Evolutionary conservation across 306 rosid genomes (phyloP).

Genomic region (Pyrus pyrifolia): DNA sequence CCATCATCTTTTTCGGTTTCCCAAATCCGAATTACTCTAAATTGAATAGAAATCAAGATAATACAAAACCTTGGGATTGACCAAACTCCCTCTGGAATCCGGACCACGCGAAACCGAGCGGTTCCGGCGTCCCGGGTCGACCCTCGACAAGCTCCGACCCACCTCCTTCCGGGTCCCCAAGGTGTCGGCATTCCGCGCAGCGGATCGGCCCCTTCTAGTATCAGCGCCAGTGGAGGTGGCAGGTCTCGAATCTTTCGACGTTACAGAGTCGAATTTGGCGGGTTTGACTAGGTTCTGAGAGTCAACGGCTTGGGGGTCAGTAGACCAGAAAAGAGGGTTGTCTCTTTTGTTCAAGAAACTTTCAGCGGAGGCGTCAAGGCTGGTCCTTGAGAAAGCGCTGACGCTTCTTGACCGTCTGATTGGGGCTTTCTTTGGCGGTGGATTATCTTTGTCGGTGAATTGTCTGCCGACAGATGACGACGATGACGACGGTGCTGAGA

Average conservation of each 20-base stretch:
- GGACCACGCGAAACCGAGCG: slow-evolving; percentile 63
- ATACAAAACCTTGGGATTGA: slow-evolving; percentile 56
- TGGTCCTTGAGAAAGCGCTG: slow-evolving; percentile 52
- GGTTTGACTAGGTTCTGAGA: slow-evolving; percentile 10
- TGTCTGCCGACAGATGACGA: slow-evolving; percentile 15
- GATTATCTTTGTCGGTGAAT: neutral
- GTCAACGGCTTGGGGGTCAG: slow-evolving; percentile 16
- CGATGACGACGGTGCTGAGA: slow-evolving; percentile 3
- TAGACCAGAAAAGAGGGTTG: slow-evolving; percentile 65
- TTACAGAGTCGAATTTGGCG: neutral
- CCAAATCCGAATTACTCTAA: neutral
- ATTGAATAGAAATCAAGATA: neutral
- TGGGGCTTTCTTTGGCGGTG: slow-evolving; percentile 32
- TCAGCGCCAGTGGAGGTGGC: neutral
- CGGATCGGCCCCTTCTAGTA: slow-evolving; percentile 43
- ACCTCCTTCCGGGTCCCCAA: slow-evolving; percentile 12
- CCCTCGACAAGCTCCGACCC: slow-evolving; percentile 43
- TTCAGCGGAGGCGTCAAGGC: slow-evolving; percentile 18
- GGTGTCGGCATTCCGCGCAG: slow-evolving; percentile 23
- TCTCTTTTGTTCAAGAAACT: slow-evolving; percentile 76
- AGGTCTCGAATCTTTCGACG: slow-evolving; percentile 4
- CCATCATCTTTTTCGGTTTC: neutral
- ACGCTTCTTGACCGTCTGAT: slow-evolving; percentile 79
- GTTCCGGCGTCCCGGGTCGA: slow-evolving; percentile 38
- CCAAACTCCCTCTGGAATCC: slow-evolving; percentile 33